Base-by-base conservation (phyloP, 2,329 filamentous ascomycete species). In the Aureobasidium sp. region DNA sequence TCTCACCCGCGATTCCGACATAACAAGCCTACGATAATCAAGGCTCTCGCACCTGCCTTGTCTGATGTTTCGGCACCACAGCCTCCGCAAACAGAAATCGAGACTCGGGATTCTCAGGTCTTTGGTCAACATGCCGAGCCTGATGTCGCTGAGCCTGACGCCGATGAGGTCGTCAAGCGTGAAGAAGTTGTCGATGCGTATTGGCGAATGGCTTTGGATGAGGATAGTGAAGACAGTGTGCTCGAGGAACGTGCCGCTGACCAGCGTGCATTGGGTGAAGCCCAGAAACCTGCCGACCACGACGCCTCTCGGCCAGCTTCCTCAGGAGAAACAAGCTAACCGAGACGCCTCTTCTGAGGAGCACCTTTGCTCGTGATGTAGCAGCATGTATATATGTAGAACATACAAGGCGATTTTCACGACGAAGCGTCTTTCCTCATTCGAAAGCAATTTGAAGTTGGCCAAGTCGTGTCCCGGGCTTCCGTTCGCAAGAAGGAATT, bases 241-340 rank as follows among this genome's bases (percentile, higher is more conserved):
- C 53, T 57, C 12, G 53, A 57, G 29, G 39, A 57, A 20, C 53
- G 53, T 17, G 53, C 53, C 17, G 53, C 53, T 39, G 53, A 57
- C 20, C 53, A 57, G 29, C 53, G 53, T 25, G 29, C 25, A n/a
- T 42, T 57, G 11, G 53, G 53, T 27, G 53, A 57, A 9, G 39
- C 53, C 14, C 27, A 57, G 17, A 44, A 36, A 22, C 53, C 53
- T 14, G 52, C 25, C n/a, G 41, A 34, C 29, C 15, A 31, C 42
- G 29, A 36, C 6, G 29, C 12, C 14, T 8, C 22, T 17, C 25
- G 42, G 27, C 22, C 22, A 27, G 42, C 22, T 6, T 5, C 14
- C 14, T 27, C 22, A 5, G 22, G 8, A 45, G 17, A 31, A 31
- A 15, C 45, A 48, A 15, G 45, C n/a, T 9, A 48, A n/a, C 0